phyloP scores from a whole-genome alignment of 1,284 basidiomycete species.

The Moniliella sp. region DNA sequence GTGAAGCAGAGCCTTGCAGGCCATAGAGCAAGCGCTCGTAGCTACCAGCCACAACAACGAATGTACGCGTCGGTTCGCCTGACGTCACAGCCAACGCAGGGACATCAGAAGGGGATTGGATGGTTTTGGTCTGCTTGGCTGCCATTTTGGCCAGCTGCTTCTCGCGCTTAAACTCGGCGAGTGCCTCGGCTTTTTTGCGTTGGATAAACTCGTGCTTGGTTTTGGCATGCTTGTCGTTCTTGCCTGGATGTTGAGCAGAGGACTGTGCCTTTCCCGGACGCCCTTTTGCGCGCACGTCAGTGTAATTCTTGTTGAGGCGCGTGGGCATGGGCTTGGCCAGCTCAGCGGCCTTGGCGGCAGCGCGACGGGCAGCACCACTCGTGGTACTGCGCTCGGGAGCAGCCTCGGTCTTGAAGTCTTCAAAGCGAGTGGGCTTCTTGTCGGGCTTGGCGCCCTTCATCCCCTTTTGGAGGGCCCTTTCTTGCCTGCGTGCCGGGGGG shows the following conservation, averaged over 20 bases:
- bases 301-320: conserved; percentile 5
- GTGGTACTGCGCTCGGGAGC: not conserved
- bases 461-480: too few relatives aligned
- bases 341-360: not conserved
- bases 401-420: not conserved
- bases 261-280: not conserved
- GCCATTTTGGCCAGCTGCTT: conserved; percentile 6
- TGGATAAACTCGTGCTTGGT: conserved; percentile 19
- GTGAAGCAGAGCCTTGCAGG: conserved; percentile 46
- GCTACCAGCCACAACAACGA: conserved; percentile 68
- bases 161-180: conserved; percentile 2
- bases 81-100: conserved; percentile 6
- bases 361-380: not conserved
- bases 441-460: too few relatives aligned
- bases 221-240: conserved; percentile 1
- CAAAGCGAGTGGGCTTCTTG: conserved; percentile 4
- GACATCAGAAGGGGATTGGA: too few relatives aligned
- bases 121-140: not conserved
- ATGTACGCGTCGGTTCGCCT: conserved; percentile 29
- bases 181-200: conserved; percentile 7
- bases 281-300: conserved; percentile 8
- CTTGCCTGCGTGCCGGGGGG: too few relatives aligned
- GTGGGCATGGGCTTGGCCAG: conserved; percentile 4
- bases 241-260: not conserved
- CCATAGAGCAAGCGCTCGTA: conserved; percentile 92